phyloP scores from a whole-genome alignment of 257 asterid genomes.

The Sherardia arvensis region DNA sequence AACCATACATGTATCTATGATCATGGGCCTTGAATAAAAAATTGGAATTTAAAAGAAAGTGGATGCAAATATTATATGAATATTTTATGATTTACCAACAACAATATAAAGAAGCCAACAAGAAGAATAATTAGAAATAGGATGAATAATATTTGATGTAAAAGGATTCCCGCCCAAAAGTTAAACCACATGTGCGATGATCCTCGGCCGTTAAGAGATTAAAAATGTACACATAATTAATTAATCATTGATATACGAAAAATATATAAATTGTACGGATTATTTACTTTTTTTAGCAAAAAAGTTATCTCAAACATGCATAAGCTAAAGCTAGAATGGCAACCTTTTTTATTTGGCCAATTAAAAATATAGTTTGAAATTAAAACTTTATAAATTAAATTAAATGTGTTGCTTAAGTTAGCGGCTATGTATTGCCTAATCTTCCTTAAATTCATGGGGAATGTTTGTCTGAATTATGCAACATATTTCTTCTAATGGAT shows the following conservation, averaged over 20 bases:
- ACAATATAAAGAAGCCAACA: neutral
- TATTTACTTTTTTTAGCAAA: neutral
- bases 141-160: neutral
- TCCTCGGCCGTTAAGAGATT: neutral
- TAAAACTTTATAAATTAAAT: too few relatives aligned
- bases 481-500: neutral
- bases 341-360: neutral
- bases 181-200: conserved; percentile 4
- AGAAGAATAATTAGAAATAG: neutral
- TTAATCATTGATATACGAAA: conserved; percentile 15
- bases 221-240: conserved; percentile 7
- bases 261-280: neutral
- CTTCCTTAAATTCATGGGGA: neutral
- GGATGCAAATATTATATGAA: neutral
- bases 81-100: neutral
- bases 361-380: too few relatives aligned
- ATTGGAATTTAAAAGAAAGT: neutral
- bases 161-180: neutral
- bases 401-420: neutral
- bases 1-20: neutral
- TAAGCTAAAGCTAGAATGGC: neutral
- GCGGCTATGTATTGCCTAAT: neutral
- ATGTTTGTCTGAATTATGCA: neutral
- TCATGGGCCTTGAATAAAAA: neutral
- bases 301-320: neutral